Percentiles rank a stretch among this genome's conserved stretches.
phyloP scores from a whole-genome alignment of 2,329 filamentous ascomycete species.

The Ceratocystis papillata region DNA sequence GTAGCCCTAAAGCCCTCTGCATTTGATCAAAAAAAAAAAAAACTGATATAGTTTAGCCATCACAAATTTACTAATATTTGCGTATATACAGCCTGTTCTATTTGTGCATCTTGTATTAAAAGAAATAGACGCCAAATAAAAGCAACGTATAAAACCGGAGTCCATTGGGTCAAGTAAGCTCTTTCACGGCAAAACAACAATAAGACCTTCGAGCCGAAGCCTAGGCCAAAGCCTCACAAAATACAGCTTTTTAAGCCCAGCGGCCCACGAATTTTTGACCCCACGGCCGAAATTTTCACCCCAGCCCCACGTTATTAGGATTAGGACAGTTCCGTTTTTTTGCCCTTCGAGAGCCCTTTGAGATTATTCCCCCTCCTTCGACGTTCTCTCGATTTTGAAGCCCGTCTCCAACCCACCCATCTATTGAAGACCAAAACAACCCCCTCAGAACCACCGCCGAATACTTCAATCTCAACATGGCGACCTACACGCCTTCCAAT shows the following conservation, averaged over 20 bases:
- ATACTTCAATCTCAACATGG: slow-evolving; percentile 20
- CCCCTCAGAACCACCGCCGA: slow-evolving; percentile 1
- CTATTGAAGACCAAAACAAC: slow-evolving; percentile 10
- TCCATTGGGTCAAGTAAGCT: too few species aligned
- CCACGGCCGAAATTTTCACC: slow-evolving; percentile 25
- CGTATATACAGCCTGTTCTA: slow-evolving; percentile 6
- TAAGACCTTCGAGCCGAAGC: neutral
- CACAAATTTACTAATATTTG: slow-evolving; percentile 11
- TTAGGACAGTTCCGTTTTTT: slow-evolving; percentile 23
- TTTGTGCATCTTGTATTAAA: slow-evolving; percentile 14
- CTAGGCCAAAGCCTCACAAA: slow-evolving; percentile 6
- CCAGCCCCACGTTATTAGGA: slow-evolving; percentile 24
- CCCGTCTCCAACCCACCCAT: slow-evolving; percentile 11
- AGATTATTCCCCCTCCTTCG: slow-evolving; percentile 15
- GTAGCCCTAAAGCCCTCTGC: slow-evolving; percentile 23
- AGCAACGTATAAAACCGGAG: too few species aligned
- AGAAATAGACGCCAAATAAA: neutral
- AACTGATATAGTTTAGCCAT: slow-evolving; percentile 5
- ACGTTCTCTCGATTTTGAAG: slow-evolving; percentile 5
- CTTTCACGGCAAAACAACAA: too few species aligned
- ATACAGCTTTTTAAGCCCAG: neutral
- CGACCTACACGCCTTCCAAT: slow-evolving; percentile 21
- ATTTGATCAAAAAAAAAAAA: slow-evolving; percentile 19
- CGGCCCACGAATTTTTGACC: slow-evolving; percentile 23
- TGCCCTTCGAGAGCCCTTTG: slow-evolving; percentile 8